These are phyloP conservation scores for Teratosphaeria destructans DNA, from an alignment of 2,329 filamentous ascomycete genomes.

Conservation along the genomic window DNA sequence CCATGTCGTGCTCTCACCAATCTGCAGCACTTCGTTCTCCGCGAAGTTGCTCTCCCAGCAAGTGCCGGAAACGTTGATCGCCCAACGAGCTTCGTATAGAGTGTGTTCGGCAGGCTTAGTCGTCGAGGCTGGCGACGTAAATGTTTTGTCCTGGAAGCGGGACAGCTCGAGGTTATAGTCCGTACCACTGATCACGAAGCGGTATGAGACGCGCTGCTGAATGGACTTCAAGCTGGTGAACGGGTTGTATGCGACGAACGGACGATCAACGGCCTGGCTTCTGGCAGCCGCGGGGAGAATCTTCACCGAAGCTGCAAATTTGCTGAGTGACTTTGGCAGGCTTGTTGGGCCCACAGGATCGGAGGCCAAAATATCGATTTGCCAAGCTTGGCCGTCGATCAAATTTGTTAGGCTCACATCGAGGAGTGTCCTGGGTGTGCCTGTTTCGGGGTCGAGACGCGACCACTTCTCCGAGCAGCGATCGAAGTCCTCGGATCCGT, in stretches of 20 bases:
- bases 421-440: constrained; percentile 12
- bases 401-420: constrained; percentile 20
- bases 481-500: constrained; percentile 5
- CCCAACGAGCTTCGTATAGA: constrained; percentile 20
- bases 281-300: constrained; percentile 7
- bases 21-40: constrained; percentile 17
- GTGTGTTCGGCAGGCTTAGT: not conserved
- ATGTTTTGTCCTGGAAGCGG: constrained; percentile 17
- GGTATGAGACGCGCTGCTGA: constrained; percentile 18
- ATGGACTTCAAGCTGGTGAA: constrained; percentile 7
- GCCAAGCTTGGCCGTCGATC: constrained; percentile 19
- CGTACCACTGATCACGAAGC: constrained; percentile 16
- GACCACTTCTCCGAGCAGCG: constrained; percentile 15
- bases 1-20: constrained; percentile 21
- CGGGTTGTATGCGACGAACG: constrained; percentile 12
- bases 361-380: constrained; percentile 19
- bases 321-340: constrained; percentile 6
- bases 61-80: constrained; percentile 17
- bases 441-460: constrained; percentile 16
- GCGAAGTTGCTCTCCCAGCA: constrained; percentile 21
- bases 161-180: constrained; percentile 22
- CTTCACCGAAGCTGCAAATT: constrained; percentile 12
- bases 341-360: constrained; percentile 8
- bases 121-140: not conserved
- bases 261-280: constrained; percentile 3